These are phyloP conservation scores for Gentiana straminea DNA, from an alignment of 257 asterid species.

Conservation along the genomic window DNA sequence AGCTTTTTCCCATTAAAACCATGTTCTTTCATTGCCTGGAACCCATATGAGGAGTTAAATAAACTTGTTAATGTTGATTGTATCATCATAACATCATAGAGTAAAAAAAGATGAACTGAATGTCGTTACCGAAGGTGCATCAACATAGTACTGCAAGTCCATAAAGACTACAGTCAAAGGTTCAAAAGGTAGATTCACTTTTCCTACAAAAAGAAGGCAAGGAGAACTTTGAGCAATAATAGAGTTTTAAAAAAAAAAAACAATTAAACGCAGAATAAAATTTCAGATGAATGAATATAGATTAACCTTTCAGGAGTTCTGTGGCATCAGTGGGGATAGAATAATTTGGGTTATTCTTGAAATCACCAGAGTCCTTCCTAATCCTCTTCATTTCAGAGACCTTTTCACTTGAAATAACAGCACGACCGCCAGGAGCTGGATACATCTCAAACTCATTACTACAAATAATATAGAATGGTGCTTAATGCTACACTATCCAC, in stretches of 20 bases:
- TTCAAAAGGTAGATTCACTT: slow-evolving; percentile 34
- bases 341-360: neutral
- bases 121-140: slow-evolving; percentile 29
- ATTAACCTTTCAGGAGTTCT: slow-evolving; percentile 9
- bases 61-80: neutral
- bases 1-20: slow-evolving; percentile 33
- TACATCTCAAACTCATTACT: neutral
- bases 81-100: slow-evolving; percentile 1
- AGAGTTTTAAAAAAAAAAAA: neutral
- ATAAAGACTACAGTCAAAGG: slow-evolving; percentile 37
- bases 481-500: neutral
- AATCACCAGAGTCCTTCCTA: slow-evolving; percentile 5
- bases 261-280: neutral
- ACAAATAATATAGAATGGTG: neutral
- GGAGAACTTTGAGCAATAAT: neutral
- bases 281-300: neutral
- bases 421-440: slow-evolving; percentile 24
- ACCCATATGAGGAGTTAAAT: slow-evolving; percentile 1
- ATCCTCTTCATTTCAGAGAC: slow-evolving; percentile 11
- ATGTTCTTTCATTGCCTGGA: slow-evolving; percentile 42
- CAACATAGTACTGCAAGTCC: slow-evolving; percentile 47
- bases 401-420: slow-evolving; percentile 24
- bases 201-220: slow-evolving; percentile 20
- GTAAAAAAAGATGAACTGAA: neutral
- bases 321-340: neutral